Base-by-base conservation (phyloP, 805 yeast genomes). In the Spathaspora boniae region DNA sequence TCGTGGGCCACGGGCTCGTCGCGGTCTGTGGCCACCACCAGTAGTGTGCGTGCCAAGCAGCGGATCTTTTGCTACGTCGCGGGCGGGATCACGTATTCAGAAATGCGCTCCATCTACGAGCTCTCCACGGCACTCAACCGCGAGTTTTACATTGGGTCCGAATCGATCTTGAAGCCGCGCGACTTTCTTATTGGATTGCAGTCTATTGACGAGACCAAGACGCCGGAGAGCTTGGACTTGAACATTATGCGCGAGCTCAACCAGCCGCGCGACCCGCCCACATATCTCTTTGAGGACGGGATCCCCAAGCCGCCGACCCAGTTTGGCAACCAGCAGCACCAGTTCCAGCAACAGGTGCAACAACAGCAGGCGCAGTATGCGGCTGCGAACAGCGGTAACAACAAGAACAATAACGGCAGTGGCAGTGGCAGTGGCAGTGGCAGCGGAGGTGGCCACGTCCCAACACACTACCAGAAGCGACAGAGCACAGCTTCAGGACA, bases 71-170 rank as follows among this genome's bases (percentile, higher is more conserved):
- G 88, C 38, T 93, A 79, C 51, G 74, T 87, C 18, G 82, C 95
- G 2, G 99, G 99, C 16, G 98, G 98, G 6, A 60, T 85, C 15
- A 86, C 98, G 0, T 76, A 82, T 45, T 74, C 89, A 2, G 99
- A 93, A 57, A 63, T 83, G 19, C 74, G 91, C 43, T 72, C 86
- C 9, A 79, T 81, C 4, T 81, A 85, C 47, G 91, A 86, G 43
- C 68, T 87, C 31, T 74, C 86, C 6, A 58, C 64, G 12, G 56
- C 70, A 29, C 68, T 76, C 38, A 76, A 82, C 50, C 81, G 78
- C 52, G 95, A 87, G 42, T 73, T 93, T 12, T 76, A 82, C 41
- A 62, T 91, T 39, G 98, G 98, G 0, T 78, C 89, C 9, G 94
- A 85, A 53, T 78, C 82, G 35, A 58, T 86, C 2, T 60, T 86